Evolutionary conservation across 345 rosid species (phyloP).

Genomic region (Erysimum cheiranthoides): DNA sequence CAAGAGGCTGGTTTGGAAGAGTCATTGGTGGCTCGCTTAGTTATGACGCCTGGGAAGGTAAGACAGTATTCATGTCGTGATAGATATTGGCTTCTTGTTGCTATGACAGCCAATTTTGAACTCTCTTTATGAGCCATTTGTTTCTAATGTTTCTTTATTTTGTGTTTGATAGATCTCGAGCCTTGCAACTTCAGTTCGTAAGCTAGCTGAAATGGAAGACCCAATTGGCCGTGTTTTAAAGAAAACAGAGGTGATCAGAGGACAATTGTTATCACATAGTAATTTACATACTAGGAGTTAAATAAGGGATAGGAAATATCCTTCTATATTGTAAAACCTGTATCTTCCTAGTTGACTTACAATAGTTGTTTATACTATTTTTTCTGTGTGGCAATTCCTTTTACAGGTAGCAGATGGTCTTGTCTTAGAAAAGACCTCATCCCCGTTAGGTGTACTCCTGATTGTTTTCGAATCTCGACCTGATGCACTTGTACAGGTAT

Average conservation of each 20-base stretch:
- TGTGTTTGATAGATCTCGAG: conserved; percentile 62
- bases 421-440: conserved; percentile 88
- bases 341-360: not conserved
- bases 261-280: conserved; percentile 23
- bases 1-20: conserved; percentile 74
- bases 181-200: conserved; percentile 79
- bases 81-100: not conserved
- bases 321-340: not conserved
- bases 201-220: conserved; percentile 95
- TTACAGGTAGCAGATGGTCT: conserved; percentile 95
- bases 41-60: conserved; percentile 85
- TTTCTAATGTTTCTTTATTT: conserved; percentile 18
- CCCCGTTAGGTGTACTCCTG: conserved; percentile 94
- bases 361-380: conserved; percentile 31
- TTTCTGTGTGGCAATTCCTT: conserved; percentile 27
- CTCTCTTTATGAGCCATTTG: conserved; percentile 17
- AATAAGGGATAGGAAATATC: not conserved
- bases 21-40: conserved; percentile 78
- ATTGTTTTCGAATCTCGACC: conserved; percentile 98
- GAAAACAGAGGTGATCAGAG: conserved; percentile 79
- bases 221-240: conserved; percentile 84
- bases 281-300: not conserved
- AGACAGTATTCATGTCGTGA: conserved; percentile 18
- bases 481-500: conserved; percentile 96
- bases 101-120: not conserved